A percentile compares a stretch with the other conserved stretches of the same genome.
Evolutionary conservation across 1,284 basidiomycete genomes (phyloP).

Genomic region (Sanghuangporus weigelae): DNA sequence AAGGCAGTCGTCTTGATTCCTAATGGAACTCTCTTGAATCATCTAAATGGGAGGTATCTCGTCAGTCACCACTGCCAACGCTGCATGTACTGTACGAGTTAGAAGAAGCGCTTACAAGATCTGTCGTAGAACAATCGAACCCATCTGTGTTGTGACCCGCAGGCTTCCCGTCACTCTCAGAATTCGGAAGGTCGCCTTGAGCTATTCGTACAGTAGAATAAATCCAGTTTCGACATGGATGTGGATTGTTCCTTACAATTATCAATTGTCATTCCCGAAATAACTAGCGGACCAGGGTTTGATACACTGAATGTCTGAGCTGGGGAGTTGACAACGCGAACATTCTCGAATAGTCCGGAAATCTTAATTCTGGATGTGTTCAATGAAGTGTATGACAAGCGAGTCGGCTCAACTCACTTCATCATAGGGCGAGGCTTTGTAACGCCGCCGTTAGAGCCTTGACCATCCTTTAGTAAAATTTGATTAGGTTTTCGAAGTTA

Average conservation of each 20-base stretch:
- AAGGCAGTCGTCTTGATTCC: conserved; percentile 53
- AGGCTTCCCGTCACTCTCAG: conserved; percentile 35
- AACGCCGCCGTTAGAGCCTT: conserved; percentile 32
- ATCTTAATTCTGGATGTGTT: conserved; percentile 40
- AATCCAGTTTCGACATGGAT: neutral
- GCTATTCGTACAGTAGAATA: conserved; percentile 23
- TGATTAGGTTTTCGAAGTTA: neutral
- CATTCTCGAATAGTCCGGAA: conserved; percentile 42
- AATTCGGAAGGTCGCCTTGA: conserved; percentile 37
- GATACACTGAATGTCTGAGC: conserved; percentile 31
- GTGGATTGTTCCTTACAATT: conserved; percentile 27
- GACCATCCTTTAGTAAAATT: conserved; percentile 30
- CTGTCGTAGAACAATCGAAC: conserved; percentile 41
- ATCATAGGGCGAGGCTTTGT: conserved; percentile 36
- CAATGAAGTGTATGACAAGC: conserved; percentile 3
- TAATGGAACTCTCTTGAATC: conserved; percentile 21
- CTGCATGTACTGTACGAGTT: conserved; percentile 36
- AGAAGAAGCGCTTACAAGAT: conserved; percentile 28
- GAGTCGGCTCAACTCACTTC: conserved; percentile 30
- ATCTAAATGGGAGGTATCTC: neutral
- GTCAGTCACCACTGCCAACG: neutral
- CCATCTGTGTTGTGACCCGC: conserved; percentile 29
- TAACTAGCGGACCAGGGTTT: conserved; percentile 28
- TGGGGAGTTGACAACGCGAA: conserved; percentile 36
- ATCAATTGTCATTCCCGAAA: conserved; percentile 32